Evolutionary conservation across 169 alveolate species (phyloP).

Genomic region (Plasmodium gonderi): DNA sequence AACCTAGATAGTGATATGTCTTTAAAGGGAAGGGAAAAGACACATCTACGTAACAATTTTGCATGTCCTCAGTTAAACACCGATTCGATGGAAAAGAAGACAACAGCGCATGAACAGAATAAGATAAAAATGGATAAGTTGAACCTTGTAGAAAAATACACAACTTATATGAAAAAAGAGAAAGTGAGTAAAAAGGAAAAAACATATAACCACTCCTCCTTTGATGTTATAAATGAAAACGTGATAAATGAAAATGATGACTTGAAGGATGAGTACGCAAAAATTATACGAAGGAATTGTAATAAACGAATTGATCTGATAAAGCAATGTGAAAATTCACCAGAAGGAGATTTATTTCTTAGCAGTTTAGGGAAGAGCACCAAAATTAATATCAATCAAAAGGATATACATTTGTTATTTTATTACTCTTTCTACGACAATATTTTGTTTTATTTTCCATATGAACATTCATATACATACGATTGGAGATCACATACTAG

Average conservation of each 20-base stretch:
- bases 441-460: constrained; percentile 61
- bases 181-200: not conserved
- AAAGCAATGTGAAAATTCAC: not conserved
- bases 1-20: no score
- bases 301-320: not conserved
- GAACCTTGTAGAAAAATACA: not conserved
- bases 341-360: not conserved
- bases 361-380: not conserved
- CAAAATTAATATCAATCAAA: constrained; percentile 41
- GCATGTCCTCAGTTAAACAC: no score
- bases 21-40: not conserved
- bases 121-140: not conserved
- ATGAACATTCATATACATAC: constrained; percentile 54
- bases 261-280: constrained; percentile 44
- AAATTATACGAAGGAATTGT: not conserved
- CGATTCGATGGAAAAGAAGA: no score
- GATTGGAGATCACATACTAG: constrained; percentile 72
- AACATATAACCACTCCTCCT: not conserved
- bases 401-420: constrained; percentile 29
- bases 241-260: constrained; percentile 67
- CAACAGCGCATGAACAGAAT: not conserved
- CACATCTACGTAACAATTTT: no score
- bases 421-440: constrained; percentile 57
- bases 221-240: constrained; percentile 33
- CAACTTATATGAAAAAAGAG: not conserved